Evolutionary conservation across 2,329 filamentous ascomycete species (phyloP).

Genomic region (Domatiomyces globalis): DNA sequence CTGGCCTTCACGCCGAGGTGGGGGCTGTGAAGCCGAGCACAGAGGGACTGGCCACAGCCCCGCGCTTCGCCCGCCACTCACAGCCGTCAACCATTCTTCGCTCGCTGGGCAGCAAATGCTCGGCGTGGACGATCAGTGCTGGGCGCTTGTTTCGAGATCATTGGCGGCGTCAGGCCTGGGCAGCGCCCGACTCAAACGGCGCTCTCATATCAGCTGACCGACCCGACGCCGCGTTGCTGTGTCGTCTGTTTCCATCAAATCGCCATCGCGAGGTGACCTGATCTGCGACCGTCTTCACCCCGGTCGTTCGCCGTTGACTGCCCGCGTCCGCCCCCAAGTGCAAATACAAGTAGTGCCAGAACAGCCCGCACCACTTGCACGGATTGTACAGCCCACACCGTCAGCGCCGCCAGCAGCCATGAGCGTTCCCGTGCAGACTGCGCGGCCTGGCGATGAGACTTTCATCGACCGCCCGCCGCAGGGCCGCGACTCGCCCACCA

Average conservation of each 20-base stretch:
- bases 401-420: conserved; percentile 17
- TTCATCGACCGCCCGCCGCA: conserved; percentile 47
- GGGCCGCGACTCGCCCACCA: conserved; percentile 52
- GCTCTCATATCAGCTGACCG: background rate
- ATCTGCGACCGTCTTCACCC: background rate
- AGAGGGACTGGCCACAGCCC: background rate
- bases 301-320: background rate
- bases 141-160: background rate
- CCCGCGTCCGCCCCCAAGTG: background rate
- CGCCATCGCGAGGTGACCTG: background rate
- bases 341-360: background rate
- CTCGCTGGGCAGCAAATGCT: too few species aligned
- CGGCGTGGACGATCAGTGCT: background rate
- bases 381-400: background rate
- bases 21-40: background rate
- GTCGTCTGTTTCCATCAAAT: background rate
- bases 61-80: background rate
- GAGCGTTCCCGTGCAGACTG: conserved; percentile 40
- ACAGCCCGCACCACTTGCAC: background rate
- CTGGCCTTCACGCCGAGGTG: background rate
- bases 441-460: conserved; percentile 66
- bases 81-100: background rate
- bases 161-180: background rate
- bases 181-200: too few species aligned
- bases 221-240: background rate